Conservation (phyloP, 2,329 filamentous ascomycete genomes). For the Sporothrix dimorphospora region DNA sequence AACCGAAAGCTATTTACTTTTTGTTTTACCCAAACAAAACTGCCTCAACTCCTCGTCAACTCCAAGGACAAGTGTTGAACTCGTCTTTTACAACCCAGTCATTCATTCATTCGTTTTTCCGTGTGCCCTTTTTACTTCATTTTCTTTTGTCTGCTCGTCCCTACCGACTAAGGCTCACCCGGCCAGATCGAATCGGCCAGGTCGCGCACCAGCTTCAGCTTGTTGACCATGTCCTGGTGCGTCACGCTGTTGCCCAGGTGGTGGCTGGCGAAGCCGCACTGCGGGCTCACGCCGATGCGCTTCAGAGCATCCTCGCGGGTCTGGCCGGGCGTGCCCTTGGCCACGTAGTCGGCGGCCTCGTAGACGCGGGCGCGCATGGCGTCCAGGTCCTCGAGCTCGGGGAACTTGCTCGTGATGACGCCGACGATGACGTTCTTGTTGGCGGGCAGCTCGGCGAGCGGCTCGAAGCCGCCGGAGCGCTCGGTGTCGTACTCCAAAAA, state of each 20-base stretch:
- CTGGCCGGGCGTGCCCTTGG: slow-evolving; percentile 61
- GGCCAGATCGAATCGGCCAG: slow-evolving; percentile 69
- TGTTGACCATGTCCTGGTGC: slow-evolving; percentile 70
- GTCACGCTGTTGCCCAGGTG: slow-evolving; percentile 68
- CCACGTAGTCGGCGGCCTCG: slow-evolving; percentile 66
- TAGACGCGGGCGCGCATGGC: slow-evolving; percentile 58
- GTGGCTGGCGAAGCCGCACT: slow-evolving; percentile 73
- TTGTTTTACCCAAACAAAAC: not conserved
- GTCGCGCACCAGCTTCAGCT: slow-evolving; percentile 68
- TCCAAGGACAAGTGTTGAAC: slow-evolving; percentile 20
- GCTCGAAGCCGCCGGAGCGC: slow-evolving; percentile 64
- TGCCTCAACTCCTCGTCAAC: not conserved
- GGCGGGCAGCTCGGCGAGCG: slow-evolving; percentile 60
- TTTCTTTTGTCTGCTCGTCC: too few species aligned
- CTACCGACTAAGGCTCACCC: slow-evolving; percentile 34
- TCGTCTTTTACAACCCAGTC: not conserved
- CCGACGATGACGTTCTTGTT: slow-evolving; percentile 66
- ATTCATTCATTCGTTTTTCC: not conserved
- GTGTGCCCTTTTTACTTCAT: not conserved
- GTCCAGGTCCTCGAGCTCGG: slow-evolving; percentile 47
- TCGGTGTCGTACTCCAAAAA: slow-evolving; percentile 50
- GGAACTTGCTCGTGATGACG: slow-evolving; percentile 47
- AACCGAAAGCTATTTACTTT: not conserved
- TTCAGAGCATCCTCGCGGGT: slow-evolving; percentile 65
- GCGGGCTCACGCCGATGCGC: slow-evolving; percentile 68